Percentiles rank a stretch among this genome's conserved stretches.
Evolutionary conservation across 2,329 filamentous ascomycete genomes (phyloP).

Genomic region (Xylariaceae sp.): DNA sequence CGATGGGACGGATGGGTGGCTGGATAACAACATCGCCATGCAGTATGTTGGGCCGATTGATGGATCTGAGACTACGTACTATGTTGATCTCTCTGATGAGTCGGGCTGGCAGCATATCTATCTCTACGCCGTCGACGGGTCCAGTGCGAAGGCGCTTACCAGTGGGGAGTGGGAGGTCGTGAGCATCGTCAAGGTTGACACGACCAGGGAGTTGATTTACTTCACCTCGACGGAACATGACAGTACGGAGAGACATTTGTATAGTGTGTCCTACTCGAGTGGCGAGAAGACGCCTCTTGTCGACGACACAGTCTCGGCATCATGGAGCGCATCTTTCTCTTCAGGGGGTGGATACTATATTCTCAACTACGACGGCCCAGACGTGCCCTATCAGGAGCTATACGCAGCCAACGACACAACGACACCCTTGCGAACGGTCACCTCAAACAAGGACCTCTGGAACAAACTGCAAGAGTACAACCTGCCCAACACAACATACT

Average conservation of each 20-base stretch:
- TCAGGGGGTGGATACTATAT: slow-evolving; percentile 59
- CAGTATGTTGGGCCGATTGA: slow-evolving; percentile 47
- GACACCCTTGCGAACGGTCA: slow-evolving; percentile 52
- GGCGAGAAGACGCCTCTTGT: slow-evolving; percentile 54
- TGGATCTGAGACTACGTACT: slow-evolving; percentile 42
- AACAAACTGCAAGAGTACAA: slow-evolving; percentile 53
- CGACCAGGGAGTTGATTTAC: slow-evolving; percentile 51
- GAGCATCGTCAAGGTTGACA: slow-evolving; percentile 55
- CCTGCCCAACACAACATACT: slow-evolving; percentile 59
- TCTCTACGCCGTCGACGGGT: slow-evolving; percentile 53
- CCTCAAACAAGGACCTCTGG: slow-evolving; percentile 54
- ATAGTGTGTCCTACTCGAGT: slow-evolving; percentile 56
- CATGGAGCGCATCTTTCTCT: slow-evolving; percentile 62
- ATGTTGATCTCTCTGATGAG: slow-evolving; percentile 62
- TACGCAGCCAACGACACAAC: slow-evolving; percentile 51
- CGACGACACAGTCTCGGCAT: slow-evolving; percentile 52
- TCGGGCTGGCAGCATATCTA: slow-evolving; percentile 63
- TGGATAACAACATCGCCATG: slow-evolving; percentile 55
- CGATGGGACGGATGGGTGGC: slow-evolving; percentile 56
- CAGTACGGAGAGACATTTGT: slow-evolving; percentile 62
- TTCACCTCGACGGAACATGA: slow-evolving; percentile 61
- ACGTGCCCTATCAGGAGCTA: slow-evolving; percentile 64
- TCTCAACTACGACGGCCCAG: slow-evolving; percentile 58
- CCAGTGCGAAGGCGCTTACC: slow-evolving; percentile 53
- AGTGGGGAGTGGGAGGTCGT: slow-evolving; percentile 62